phyloP scores from a whole-genome alignment of 1,284 basidiomycete species.

The Apiotrichum montevideense region DNA sequence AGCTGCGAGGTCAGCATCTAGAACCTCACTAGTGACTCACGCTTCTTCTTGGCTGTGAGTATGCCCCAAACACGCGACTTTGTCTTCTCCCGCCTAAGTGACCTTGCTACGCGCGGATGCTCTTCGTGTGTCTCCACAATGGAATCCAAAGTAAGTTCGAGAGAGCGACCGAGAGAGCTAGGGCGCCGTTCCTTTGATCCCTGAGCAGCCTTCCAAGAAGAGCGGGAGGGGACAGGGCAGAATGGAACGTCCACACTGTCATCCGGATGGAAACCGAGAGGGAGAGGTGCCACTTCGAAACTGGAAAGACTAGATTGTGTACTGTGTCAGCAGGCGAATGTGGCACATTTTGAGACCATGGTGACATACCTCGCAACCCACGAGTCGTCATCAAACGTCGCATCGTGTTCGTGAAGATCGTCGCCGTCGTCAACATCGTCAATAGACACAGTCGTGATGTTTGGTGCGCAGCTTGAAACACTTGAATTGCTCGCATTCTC shows the following conservation, averaged over 20 bases:
- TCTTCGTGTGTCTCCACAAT: slow-evolving; percentile 3
- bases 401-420: slow-evolving; percentile 1
- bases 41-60: slow-evolving; percentile 26
- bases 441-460: not conserved
- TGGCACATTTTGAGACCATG: too few relatives aligned
- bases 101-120: not conserved
- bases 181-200: not conserved
- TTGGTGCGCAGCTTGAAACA: not conserved
- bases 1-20: too few relatives aligned
- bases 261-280: not conserved
- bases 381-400: slow-evolving; percentile 7
- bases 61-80: slow-evolving; percentile 37
- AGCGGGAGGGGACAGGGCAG: slow-evolving; percentile 11
- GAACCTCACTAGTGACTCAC: not conserved
- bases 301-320: not conserved
- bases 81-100: slow-evolving; percentile 30
- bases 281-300: not conserved
- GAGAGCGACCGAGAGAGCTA: slow-evolving; percentile 16
- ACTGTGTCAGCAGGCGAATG: too few relatives aligned
- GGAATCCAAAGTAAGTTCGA: slow-evolving; percentile 2
- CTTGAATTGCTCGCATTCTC: not conserved
- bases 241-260: not conserved
- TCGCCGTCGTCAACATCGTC: slow-evolving; percentile 2
- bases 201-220: not conserved
- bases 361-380: slow-evolving; percentile 4